Evolutionary conservation across 2,329 filamentous ascomycete species (phyloP), one percentile per base, ranked within the genome.

Genomic region (Talaromyces marneffei): DNA sequence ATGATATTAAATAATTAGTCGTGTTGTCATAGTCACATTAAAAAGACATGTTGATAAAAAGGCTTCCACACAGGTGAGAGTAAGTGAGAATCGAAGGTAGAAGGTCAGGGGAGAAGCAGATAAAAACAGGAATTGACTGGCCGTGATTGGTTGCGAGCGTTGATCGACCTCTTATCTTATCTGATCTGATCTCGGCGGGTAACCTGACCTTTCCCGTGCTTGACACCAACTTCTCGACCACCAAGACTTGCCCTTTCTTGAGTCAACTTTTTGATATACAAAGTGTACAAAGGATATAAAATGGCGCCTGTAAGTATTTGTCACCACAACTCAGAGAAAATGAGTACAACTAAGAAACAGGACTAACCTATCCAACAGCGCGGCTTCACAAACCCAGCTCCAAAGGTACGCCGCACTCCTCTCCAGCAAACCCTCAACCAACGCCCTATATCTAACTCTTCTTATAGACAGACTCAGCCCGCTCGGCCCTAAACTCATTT

Each of bases 401-500:
- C 77, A 7, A 77, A 78, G 73, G 78, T 79, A 37, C 52, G n/a
- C n/a, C n/a, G n/a, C n/a, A n/a, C 5, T 29, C 52, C 8, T 12
- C 20, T 33, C 14, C n/a, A 20, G 4, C 27, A 35, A 53, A 8
- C n/a, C 9, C 1, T 31, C 29, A 48, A 42, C 29, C 12, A 16
- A 4, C 31, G 33, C 25, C 42, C 37, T 37, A 55, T 20, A 48
- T 18, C 35, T 50, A 31, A 29, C 33, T 42, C 55, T n/a, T 33
- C 16, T 16, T 18, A 55, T 63, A 82, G 70, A 86, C 83, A 33
- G 82, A 85, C 64, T 83, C 79, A 60, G 91, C 90, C 8, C 87
- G 90, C 64, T 88, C 90, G 69, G 90, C 90, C 16, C 82, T 90
- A 54, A 89, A 87, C 70, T 86, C 89, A 35, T 94, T 95, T 78